These are phyloP conservation scores for Psilocybe cyanescens DNA, from an alignment of 768 basidiomycete genomes.

Conservation along the genomic window DNA sequence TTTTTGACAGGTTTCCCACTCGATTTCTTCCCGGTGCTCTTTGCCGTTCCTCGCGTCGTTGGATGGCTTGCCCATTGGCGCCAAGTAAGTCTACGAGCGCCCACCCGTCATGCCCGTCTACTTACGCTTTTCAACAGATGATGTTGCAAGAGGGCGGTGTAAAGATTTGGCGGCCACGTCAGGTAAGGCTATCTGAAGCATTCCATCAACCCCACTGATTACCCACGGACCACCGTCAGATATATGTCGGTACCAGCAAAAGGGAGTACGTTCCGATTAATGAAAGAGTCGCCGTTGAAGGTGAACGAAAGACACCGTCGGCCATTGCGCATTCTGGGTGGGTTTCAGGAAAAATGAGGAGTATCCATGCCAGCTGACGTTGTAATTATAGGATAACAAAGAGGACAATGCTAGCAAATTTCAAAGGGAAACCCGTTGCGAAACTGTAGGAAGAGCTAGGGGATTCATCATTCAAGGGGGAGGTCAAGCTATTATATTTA, in stretches of 20 bases:
- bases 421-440: constrained; percentile 28
- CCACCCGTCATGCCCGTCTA: constrained; percentile 5
- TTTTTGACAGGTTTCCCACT: constrained; percentile 75
- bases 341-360: constrained; percentile 31
- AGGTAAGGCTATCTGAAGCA: constrained; percentile 46
- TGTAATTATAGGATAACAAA: constrained; percentile 58
- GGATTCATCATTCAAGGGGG: too few relatives aligned
- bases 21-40: constrained; percentile 94
- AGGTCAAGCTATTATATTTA: constrained; percentile 17
- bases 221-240: constrained; percentile 38
- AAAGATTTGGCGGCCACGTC: constrained; percentile 91
- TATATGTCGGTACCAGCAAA: constrained; percentile 77
- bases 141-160: constrained; percentile 90
- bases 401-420: constrained; percentile 65
- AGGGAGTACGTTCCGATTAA: constrained; percentile 76
- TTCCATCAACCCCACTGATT: constrained; percentile 13
- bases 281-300: constrained; percentile 59
- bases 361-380: constrained; percentile 30
- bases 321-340: constrained; percentile 76
- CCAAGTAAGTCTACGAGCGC: constrained; percentile 49
- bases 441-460: constrained; percentile 15
- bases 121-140: constrained; percentile 54
- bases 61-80: constrained; percentile 96
- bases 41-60: constrained; percentile 90
- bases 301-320: constrained; percentile 61